A percentile compares a stretch with the other conserved stretches of the same genome.
These are phyloP conservation scores for Mortierella claussenii DNA, from an alignment of 192 early-diverging fungal species.

Conservation along the genomic window DNA sequence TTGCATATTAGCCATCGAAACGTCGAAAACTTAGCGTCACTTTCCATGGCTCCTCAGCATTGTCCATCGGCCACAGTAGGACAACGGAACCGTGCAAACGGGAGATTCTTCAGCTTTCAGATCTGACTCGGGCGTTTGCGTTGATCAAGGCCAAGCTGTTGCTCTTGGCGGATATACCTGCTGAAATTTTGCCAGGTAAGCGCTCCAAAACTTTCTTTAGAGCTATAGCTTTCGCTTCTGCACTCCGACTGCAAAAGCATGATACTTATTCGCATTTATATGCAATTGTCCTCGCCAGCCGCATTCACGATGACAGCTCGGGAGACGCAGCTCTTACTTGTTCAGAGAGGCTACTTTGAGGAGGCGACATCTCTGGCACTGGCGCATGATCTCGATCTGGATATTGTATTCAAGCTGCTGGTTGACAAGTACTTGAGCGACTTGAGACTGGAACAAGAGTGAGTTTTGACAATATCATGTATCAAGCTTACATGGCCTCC, in stretches of 20 bases:
- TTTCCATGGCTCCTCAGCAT: not conserved
- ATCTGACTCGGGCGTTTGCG: constrained; percentile 23
- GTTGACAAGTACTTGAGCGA: constrained; percentile 35
- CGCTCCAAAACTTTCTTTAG: not conserved
- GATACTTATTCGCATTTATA: not conserved
- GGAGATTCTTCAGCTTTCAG: constrained; percentile 20
- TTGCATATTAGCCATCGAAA: constrained; percentile 5
- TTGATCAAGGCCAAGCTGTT: constrained; percentile 22
- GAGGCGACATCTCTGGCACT: constrained; percentile 29
- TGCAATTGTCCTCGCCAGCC: constrained; percentile 1
- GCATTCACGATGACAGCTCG: constrained; percentile 8
- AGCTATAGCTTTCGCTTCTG: not conserved
- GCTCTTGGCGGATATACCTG: constrained; percentile 20
- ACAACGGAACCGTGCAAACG: constrained; percentile 1
- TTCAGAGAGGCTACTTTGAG: constrained; percentile 23
- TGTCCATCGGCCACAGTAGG: not conserved
- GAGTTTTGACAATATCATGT: too few species aligned
- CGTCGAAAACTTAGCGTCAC: constrained; percentile 1
- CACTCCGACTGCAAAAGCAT: not conserved
- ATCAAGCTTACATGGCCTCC: too few species aligned
- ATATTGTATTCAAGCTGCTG: constrained; percentile 24
- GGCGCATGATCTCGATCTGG: constrained; percentile 17
- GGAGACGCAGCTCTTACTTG: constrained; percentile 23
- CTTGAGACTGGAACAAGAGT: constrained; percentile 34
- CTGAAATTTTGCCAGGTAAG: constrained; percentile 16